Base-by-base conservation (phyloP, 1,284 basidiomycete genomes). In the Melampsora allii-populina region DNA sequence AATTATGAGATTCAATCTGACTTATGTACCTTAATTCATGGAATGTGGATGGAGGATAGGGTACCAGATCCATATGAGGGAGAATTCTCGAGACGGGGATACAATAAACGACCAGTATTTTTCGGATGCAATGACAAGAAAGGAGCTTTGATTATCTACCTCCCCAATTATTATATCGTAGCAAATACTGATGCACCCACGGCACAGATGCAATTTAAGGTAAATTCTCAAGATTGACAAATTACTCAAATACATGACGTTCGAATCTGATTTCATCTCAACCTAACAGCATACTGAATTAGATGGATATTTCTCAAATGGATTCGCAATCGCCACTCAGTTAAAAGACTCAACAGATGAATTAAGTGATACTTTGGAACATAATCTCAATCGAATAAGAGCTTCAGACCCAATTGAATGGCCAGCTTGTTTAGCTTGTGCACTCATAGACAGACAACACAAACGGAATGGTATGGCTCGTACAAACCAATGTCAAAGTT, bases 391-490 rank as follows among this genome's bases (percentile, higher is more conserved):
- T 12, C 53, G 72, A 24, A 64, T 53, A 21, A 65, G 72, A 29
- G 64, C 64, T 17, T 67, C 65, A 19, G 53, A 56, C 45, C 61
- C 65, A n/a, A 61, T 67, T 3, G 72, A 74, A 53, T 74, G 72
- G 72, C 53, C 64, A n/a, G 66, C 58, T 27, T 74, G 72, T 58
- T 33, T 74, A 29, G 72, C 72, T 14, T 74, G 72, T 67, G 72
- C 64, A 29, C 59, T 74, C 3, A 74, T 74, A 31, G 72, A 74
- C 33, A 66, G 64, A 31, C 72, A 74, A 31, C 64, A 74, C 33
- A 45, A 66, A 59, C 53, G 72, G n/a, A 74, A 67, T 59, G 72
- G 65, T 10, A 61, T 60, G 33, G 46, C 17, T 33, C 64, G 72
- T 7, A 66, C 72, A 5, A 64, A 45, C 3, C 72, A 74, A 42